These are phyloP conservation scores for Aureobasidium sp. DNA, from an alignment of 2,329 filamentous ascomycete genomes.

Conservation along the genomic window DNA sequence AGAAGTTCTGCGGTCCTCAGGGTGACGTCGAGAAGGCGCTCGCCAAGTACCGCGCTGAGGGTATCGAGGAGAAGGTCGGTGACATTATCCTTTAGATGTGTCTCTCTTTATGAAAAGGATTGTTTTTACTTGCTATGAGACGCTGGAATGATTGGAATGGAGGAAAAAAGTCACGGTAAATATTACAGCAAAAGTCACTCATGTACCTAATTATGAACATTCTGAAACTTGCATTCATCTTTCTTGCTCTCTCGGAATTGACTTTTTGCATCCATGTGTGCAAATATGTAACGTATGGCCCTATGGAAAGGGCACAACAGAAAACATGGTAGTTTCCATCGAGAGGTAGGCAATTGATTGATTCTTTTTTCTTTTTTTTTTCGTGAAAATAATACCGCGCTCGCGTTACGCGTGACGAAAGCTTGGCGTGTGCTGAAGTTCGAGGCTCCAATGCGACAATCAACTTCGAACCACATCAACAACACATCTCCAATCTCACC, in stretches of 20 bases:
- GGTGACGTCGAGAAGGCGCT: conserved; percentile 31
- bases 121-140: conserved; percentile 7
- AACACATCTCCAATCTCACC: not conserved
- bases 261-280: not conserved
- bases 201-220: conserved; percentile 2
- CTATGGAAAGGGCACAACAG: too few species aligned
- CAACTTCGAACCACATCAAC: not conserved
- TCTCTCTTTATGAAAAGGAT: conserved; percentile 1
- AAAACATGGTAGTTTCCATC: too few species aligned
- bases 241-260: not conserved
- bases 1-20: conserved; percentile 28
- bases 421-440: not conserved
- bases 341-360: too few species aligned
- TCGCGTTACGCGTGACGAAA: conserved; percentile 4
- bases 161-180: conserved; percentile 6
- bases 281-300: too few species aligned
- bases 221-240: not conserved
- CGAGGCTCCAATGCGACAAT: not conserved
- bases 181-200: conserved; percentile 5
- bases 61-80: conserved; percentile 17
- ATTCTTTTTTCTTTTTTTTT: not conserved
- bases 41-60: conserved; percentile 25
- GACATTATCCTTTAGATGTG: conserved; percentile 15
- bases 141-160: not conserved
- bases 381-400: not conserved